These are phyloP conservation scores for Alternaria conjuncta DNA, from an alignment of 2,329 filamentous ascomycete genomes.

Conservation along the genomic window DNA sequence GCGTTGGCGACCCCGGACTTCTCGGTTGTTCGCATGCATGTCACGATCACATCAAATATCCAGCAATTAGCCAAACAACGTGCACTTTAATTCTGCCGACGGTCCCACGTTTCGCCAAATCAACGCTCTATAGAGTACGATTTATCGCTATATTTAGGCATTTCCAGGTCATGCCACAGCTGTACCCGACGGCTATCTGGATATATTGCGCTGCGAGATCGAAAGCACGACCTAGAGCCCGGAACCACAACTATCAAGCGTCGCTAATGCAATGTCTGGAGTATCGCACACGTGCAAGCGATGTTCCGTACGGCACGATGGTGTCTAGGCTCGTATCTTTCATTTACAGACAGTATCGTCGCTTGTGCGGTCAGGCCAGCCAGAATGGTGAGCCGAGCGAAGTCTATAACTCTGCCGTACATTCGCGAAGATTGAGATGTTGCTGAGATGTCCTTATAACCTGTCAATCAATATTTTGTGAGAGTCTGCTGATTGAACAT, in stretches of 20 bases:
- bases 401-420: constrained; percentile 33
- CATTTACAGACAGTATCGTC: constrained; percentile 39
- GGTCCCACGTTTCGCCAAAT: constrained; percentile 29
- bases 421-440: constrained; percentile 7
- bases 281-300: constrained; percentile 30
- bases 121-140: constrained; percentile 6
- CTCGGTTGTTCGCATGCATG: constrained; percentile 36
- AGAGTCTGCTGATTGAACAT: constrained; percentile 19
- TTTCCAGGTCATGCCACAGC: constrained; percentile 31
- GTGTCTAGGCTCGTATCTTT: constrained; percentile 38
- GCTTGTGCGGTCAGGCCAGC: constrained; percentile 21
- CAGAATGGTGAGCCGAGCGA: constrained; percentile 15
- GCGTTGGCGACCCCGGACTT: constrained; percentile 23
- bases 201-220: constrained; percentile 28
- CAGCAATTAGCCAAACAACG: constrained; percentile 43
- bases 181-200: constrained; percentile 22
- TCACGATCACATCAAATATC: constrained; percentile 38
- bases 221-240: constrained; percentile 34
- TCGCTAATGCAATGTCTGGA: constrained; percentile 24
- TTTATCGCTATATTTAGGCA: constrained; percentile 24
- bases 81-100: constrained; percentile 37
- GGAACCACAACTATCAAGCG: constrained; percentile 22
- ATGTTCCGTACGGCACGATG: constrained; percentile 21
- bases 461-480: background rate
- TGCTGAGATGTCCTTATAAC: constrained; percentile 12